Base-by-base conservation (phyloP, 2,329 filamentous ascomycete genomes). In the Orbilia brochopaga region DNA sequence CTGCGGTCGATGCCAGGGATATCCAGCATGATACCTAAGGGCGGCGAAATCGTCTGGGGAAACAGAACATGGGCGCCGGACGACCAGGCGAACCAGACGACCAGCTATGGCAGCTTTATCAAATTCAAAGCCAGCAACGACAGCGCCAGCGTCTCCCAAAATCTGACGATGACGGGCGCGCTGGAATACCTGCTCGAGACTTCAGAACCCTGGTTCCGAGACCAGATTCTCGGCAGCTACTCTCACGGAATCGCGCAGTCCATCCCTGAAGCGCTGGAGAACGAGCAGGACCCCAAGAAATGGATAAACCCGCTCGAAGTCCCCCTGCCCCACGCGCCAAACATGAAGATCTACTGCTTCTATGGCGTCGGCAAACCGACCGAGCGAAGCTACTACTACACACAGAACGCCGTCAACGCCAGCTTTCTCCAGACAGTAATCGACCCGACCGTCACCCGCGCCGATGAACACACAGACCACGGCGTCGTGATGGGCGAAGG, bases 281-380 rank as follows among this genome's bases (percentile, higher is more conserved):
- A 94, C 78, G 88, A 92, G 76, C 80, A 86, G n/a, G 85, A 90
- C 74, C 86, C 86, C 1, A 83, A 82, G 55, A 99, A 95, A 78
- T 99, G 94, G 94, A 86, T 96, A 73, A 99, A 99, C 78, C 94
- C 94, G 0, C 85, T 97, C 0, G 93, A 97, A 79, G 90, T 91
- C 0, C 86, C 93, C 1, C 83, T 97, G 0, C 94, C 94, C 0
- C 83, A 91, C 19, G 93, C 94, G 1, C 93, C 94, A 0, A 90
- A 87, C 77, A 82, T 99, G 77, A 97, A 96, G 79, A 91, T 99
- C 11, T 97, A 92, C 81, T 97, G 94, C 81, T 97, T 99, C 82
- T 97, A 99, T 78, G 94, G 84, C 75, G 77, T 74, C 2, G 93
- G 93, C 1, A 99, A 97, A 79, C 89, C 90, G 2, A 97, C 93